phyloP scores from a whole-genome alignment of 2,329 filamentous ascomycete species.

The Acephala macrosclerotiorum region DNA sequence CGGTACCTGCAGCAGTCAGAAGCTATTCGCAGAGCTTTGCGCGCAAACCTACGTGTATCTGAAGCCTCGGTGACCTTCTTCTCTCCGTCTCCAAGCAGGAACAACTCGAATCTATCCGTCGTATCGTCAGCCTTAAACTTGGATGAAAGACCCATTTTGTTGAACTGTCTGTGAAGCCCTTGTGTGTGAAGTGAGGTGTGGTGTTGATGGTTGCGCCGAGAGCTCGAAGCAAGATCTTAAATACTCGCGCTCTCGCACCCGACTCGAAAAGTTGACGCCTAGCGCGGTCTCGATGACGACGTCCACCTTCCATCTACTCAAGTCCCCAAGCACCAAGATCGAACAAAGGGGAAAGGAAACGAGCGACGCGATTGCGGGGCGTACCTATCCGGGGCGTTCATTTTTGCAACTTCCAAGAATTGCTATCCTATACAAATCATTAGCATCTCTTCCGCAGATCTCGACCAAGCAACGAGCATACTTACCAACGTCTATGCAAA shows the following conservation, averaged over 20 bases:
- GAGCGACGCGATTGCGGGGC: constrained; percentile 30
- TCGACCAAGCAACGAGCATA: background rate
- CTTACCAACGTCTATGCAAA: background rate
- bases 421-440: background rate
- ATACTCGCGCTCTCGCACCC: background rate
- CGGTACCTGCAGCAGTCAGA: constrained; percentile 68
- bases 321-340: background rate
- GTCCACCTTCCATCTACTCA: background rate
- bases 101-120: constrained; percentile 82
- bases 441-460: background rate
- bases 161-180: background rate
- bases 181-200: background rate
- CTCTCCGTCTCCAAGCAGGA: constrained; percentile 85
- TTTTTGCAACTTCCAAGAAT: constrained; percentile 39
- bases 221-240: background rate
- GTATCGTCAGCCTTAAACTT: constrained; percentile 31
- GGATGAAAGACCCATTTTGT: background rate
- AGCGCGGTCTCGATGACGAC: background rate
- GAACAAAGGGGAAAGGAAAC: background rate
- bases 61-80: constrained; percentile 91
- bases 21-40: constrained; percentile 7
- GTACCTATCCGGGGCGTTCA: constrained; percentile 63
- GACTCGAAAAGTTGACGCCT: background rate
- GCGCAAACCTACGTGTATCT: constrained; percentile 78
- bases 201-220: background rate